Percentiles rank a stretch among this genome's conserved stretches.
Evolutionary conservation across 2,329 filamentous ascomycete genomes (phyloP).

Genomic region (Cladophialophora yegresii): DNA sequence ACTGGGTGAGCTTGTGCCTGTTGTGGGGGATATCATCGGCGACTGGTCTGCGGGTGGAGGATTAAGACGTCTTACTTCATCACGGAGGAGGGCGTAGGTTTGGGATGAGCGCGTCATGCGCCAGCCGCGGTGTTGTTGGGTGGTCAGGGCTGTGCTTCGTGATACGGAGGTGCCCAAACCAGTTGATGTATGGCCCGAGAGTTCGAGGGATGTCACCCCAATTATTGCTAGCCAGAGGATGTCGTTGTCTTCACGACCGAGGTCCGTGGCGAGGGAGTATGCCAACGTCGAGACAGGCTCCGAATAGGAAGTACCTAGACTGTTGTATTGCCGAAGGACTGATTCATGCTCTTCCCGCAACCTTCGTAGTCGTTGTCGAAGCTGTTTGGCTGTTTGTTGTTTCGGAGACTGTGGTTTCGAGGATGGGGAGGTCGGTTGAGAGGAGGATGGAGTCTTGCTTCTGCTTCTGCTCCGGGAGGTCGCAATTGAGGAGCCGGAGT

Average conservation of each 20-base stretch:
- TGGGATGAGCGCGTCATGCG: constrained; percentile 65
- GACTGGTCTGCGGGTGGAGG: constrained; percentile 62
- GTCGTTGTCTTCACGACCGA: constrained; percentile 95
- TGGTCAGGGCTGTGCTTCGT: constrained; percentile 54
- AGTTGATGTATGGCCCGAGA: constrained; percentile 82
- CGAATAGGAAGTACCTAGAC: constrained; percentile 83
- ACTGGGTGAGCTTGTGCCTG: constrained; percentile 72
- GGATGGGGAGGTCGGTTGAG: constrained; percentile 50
- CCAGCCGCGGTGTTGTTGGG: constrained; percentile 43
- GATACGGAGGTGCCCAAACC: constrained; percentile 60
- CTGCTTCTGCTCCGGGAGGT: constrained; percentile 41
- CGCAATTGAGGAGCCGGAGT: constrained; percentile 60
- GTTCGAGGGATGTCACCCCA: constrained; percentile 88
- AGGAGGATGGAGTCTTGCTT: constrained; percentile 49
- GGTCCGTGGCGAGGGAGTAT: constrained; percentile 90
- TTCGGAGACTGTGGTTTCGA: constrained; percentile 46
- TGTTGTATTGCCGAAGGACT: constrained; percentile 79
- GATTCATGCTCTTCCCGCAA: constrained; percentile 75
- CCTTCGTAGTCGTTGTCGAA: constrained; percentile 72
- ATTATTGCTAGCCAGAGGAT: constrained; percentile 93
- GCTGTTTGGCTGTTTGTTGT: constrained; percentile 63
- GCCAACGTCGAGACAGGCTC: constrained; percentile 93
- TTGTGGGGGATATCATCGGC: constrained; percentile 25
- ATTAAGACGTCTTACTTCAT: constrained; percentile 92
- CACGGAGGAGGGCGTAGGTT: constrained; percentile 80